Evolutionary conservation across 768 basidiomycete genomes (phyloP), one percentile per base, ranked within the genome.

Genomic region (Serendipita sp.): DNA sequence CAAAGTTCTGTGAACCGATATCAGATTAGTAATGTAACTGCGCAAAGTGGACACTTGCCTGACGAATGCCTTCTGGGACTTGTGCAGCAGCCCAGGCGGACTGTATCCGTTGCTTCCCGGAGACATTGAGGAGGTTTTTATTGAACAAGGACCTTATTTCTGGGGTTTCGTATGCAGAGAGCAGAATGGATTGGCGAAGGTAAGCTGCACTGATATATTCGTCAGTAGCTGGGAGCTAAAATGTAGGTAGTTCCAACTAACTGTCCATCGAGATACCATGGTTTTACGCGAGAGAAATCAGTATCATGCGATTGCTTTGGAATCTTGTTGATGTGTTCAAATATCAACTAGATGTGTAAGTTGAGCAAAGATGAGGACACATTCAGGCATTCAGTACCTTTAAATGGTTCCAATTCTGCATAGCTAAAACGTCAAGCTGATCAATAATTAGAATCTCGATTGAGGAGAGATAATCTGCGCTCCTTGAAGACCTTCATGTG

Each of bases 401-500:
- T 18, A 94, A 81, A 71, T 98, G 96, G 45, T 97, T 93, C 96
- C 96, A 99, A 70, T 99, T 99, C 76, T 98, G 96, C 96, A 98
- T 98, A 2, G 83, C 81, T 69, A 98, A 80, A 2, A 87, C 87
- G 73, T 98, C 92, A 78, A 91, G 78, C 70, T 96, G 93, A 73
- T 98, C 96, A 15, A 91, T 79, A n/a, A 98, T 75, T 24, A 92
- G 75, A 3, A 98, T 75, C 71, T 99, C 96, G 64, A 99, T 88
- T 2, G 92, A 95, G 10, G 90, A 90, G 63, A 99, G 77, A 72
- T 95, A 92, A 74, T 99, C 96, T 10, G 84, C 85, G 69, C 80
- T 89, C 71, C 91, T 92, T 65, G 51, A n/a, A 63, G 7, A 8
- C 18, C 8, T 16, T 7, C 41, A 7, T 13, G 13, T 41, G 13